Base-by-base conservation (phyloP, 2,329 filamentous ascomycete genomes). In the Neurospora crassa region DNA sequence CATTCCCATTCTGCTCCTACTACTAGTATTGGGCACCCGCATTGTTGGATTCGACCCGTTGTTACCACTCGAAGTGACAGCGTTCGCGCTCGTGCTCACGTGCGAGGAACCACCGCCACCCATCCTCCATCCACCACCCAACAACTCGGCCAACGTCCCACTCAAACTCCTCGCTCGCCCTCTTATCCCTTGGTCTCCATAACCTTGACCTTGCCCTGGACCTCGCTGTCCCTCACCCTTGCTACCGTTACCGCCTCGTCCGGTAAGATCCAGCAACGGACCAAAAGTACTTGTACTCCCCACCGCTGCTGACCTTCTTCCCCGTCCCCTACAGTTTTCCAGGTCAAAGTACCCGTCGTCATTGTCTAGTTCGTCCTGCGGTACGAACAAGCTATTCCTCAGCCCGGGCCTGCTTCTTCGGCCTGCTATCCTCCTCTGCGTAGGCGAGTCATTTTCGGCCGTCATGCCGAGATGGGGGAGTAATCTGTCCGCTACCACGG, bases 401-500 rank as follows among this genome's bases (percentile, higher is more conserved):
- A 89, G 82, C 68, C 83, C 84, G 10, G 84, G 84, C 67, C 85
- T 82, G 70, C 84, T 80, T 14, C 85, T 82, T 67, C 83, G 80
- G 68, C 84, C 79, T 10, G 84, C 85, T 11, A 83, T 82, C 53
- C 81, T 81, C 6, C 81, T 79, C 29, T 81, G 72, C 24, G 80
- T 75, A 0, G 82, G 78, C 41, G 78, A 71, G 42, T 41, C 34
- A 18, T 40, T 20, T 63, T 63, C 53, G 3, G 53, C 7, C 3
- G 37, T 82, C 18, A 84, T 80, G 24, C 53, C 53, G 53, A 63
- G 53, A 41, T 83, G 82, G 12, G 84, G 80, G 1, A 87, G 80
- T 40, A 88, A 81, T 12, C 83, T 85, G 74, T 89, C 87, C 59
- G 86, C 85, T 63, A 89, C 85, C 0, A 87, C 86, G 0, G 86